These are phyloP conservation scores for Talaromyces nanjingensis DNA, from an alignment of 495 filamentous ascomycete species.

Conservation along the genomic window DNA sequence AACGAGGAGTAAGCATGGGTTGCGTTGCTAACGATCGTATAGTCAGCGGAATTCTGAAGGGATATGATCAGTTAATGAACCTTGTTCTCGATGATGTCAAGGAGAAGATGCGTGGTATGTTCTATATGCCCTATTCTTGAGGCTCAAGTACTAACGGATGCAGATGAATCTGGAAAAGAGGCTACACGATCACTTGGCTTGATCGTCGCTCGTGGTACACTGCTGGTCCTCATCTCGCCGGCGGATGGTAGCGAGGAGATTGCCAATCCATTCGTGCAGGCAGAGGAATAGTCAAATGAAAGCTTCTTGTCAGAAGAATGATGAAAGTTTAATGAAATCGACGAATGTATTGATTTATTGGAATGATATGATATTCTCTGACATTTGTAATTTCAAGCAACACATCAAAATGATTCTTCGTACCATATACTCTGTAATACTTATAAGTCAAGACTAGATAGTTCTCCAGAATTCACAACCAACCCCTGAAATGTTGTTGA, in stretches of 20 bases:
- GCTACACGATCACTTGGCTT: constrained; percentile 78
- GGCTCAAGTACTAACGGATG: constrained; percentile 8
- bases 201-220: constrained; percentile 84
- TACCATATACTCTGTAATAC: background rate
- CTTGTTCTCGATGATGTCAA: constrained; percentile 91
- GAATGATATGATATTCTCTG: constrained; percentile 3
- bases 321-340: background rate
- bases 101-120: constrained; percentile 76
- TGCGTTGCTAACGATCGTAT: constrained; percentile 1
- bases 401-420: background rate
- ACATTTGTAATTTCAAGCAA: background rate
- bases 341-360: background rate
- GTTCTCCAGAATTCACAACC: background rate
- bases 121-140: constrained; percentile 6
- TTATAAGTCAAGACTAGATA: background rate
- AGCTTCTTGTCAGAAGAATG: background rate
- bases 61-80: constrained; percentile 96
- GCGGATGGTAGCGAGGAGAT: constrained; percentile 94
- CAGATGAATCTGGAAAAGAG: constrained; percentile 86
- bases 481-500: background rate
- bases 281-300: constrained; percentile 43
- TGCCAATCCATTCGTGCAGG: constrained; percentile 80
- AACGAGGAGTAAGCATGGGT: too few relatives aligned
- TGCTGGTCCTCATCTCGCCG: constrained; percentile 87
- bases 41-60: constrained; percentile 88